phyloP scores from a whole-genome alignment of 2,329 filamentous ascomycete genomes.

The Epichloe gansuensis region DNA sequence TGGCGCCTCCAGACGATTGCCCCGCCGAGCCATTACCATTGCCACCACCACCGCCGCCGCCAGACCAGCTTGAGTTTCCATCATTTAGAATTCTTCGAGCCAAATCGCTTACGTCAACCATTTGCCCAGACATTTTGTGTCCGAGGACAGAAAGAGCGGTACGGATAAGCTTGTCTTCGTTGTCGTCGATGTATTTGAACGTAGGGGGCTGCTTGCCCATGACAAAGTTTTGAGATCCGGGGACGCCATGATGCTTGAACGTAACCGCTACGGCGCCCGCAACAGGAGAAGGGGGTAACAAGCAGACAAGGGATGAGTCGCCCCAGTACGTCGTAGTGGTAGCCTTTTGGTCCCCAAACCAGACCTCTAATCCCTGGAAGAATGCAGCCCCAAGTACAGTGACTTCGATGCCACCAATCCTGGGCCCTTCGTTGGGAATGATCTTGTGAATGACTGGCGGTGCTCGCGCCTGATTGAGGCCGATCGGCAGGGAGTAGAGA shows the following conservation, averaged over 20 bases:
- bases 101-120: slow-evolving; percentile 48
- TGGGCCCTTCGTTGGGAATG: slow-evolving; percentile 72
- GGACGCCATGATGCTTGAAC: slow-evolving; percentile 43
- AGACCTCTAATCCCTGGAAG: slow-evolving; percentile 63
- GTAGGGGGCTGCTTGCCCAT: slow-evolving; percentile 31
- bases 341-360: slow-evolving; percentile 58
- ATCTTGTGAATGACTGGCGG: slow-evolving; percentile 64
- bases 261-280: slow-evolving; percentile 60
- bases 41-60: slow-evolving; percentile 12
- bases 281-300: slow-evolving; percentile 58
- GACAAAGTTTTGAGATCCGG: slow-evolving; percentile 23
- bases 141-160: slow-evolving; percentile 53
- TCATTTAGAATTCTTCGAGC: slow-evolving; percentile 47
- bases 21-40: slow-evolving; percentile 18
- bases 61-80: slow-evolving; percentile 35
- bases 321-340: slow-evolving; percentile 73
- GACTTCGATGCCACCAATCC: slow-evolving; percentile 74
- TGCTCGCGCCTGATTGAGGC: slow-evolving; percentile 33
- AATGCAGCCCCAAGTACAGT: slow-evolving; percentile 75
- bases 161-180: slow-evolving; percentile 55
- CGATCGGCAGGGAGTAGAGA: slow-evolving; percentile 39
- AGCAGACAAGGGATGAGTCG: slow-evolving; percentile 65
- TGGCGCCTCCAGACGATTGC: slow-evolving; percentile 31
- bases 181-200: slow-evolving; percentile 67
- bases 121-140: slow-evolving; percentile 51